These are phyloP conservation scores for Typha latifolia DNA, from an alignment of 176 grass and related monocot species.

Conservation along the genomic window DNA sequence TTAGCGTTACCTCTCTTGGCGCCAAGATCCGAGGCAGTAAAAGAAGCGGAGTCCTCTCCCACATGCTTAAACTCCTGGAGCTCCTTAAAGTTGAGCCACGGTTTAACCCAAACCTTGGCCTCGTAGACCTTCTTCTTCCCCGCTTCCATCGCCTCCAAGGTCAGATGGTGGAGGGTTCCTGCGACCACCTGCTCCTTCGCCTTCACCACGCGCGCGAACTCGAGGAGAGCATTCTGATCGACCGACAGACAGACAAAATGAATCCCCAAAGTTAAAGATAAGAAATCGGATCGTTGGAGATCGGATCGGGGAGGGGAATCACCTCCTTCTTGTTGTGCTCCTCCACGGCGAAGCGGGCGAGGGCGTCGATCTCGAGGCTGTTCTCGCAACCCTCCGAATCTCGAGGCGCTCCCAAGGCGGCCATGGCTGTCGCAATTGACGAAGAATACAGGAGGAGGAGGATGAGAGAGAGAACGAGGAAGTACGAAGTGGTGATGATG, in stretches of 20 bases:
- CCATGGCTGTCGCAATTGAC: not conserved
- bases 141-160: conserved; percentile 62
- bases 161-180: conserved; percentile 78
- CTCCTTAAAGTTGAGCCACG: conserved; percentile 85
- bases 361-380: conserved; percentile 56
- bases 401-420: not conserved
- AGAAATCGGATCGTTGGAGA: no score
- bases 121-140: conserved; percentile 85
- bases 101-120: conserved; percentile 95
- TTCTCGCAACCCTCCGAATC: conserved; percentile 23
- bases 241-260: not conserved
- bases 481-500: no score
- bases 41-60: conserved; percentile 21
- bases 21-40: no score
- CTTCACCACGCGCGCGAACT: conserved; percentile 79
- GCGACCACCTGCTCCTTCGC: conserved; percentile 88
- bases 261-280: not conserved
- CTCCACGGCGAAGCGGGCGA: conserved; percentile 74
- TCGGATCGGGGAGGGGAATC: conserved; percentile 14
- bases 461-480: not conserved
- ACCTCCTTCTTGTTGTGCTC: conserved; percentile 92
- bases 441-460: not conserved
- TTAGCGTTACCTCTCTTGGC: conserved; percentile 33
- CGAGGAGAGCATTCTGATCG: conserved; percentile 64
- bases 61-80: conserved; percentile 66